These are phyloP conservation scores for Geotrichum reessii DNA, from an alignment of 1,139 yeast genomes.

Conservation along the genomic window DNA sequence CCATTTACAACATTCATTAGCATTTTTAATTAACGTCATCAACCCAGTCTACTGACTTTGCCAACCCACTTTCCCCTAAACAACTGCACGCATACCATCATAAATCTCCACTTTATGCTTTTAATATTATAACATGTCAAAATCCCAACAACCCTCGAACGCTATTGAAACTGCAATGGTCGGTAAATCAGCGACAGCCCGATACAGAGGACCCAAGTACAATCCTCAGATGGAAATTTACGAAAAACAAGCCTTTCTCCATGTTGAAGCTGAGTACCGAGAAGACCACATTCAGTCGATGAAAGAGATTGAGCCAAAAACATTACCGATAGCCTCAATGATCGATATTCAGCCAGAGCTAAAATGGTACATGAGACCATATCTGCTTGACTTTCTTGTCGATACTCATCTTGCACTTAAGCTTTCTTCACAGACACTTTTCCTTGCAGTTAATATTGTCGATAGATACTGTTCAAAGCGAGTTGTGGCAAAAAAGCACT, in stretches of 20 bases:
- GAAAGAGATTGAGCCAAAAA: slow-evolving; percentile 31
- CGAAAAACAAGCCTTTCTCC: slow-evolving; percentile 13
- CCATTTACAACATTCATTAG: neutral
- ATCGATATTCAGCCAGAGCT: slow-evolving; percentile 90
- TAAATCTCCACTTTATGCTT: neutral
- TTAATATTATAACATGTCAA: slow-evolving; percentile 3
- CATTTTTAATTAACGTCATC: neutral
- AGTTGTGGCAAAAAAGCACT: slow-evolving; percentile 86
- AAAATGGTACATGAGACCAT: slow-evolving; percentile 92
- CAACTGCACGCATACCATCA: neutral
- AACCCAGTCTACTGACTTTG: neutral
- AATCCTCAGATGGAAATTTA: slow-evolving; percentile 14
- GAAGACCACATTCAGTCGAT: slow-evolving; percentile 36
- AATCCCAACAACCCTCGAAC: neutral
- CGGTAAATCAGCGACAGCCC: slow-evolving; percentile 11
- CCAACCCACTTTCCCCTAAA: neutral
- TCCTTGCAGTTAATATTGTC: slow-evolving; percentile 71
- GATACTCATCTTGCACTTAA: slow-evolving; percentile 77
- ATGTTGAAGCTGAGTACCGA: slow-evolving; percentile 33
- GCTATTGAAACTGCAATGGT: slow-evolving; percentile 9
- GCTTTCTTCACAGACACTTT: slow-evolving; percentile 77
- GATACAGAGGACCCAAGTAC: slow-evolving; percentile 8
- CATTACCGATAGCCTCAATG: slow-evolving; percentile 46
- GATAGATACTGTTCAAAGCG: slow-evolving; percentile 92
- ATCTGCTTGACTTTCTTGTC: slow-evolving; percentile 70